Evolutionary conservation across 306 rosid genomes (phyloP).

Genomic region (Sphenostylis stenocarpa): DNA sequence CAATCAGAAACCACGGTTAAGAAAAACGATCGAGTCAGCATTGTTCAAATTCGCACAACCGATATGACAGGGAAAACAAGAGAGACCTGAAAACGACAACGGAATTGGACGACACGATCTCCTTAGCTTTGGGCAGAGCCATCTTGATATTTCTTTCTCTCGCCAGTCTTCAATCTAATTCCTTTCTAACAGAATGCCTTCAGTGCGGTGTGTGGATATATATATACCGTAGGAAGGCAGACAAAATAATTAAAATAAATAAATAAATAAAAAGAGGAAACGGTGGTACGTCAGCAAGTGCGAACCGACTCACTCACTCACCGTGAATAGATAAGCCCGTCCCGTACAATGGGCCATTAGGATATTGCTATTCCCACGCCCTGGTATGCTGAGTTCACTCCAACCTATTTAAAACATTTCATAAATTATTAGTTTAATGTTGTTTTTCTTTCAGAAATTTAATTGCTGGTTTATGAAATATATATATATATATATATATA

Average conservation of each 20-base stretch:
- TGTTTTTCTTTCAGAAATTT: no score
- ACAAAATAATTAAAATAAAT: no score
- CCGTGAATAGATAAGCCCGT: neutral
- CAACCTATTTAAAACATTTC: no score
- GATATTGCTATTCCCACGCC: no score
- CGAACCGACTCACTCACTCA: neutral
- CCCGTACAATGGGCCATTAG: neutral
- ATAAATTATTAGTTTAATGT: no score
- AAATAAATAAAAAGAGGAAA: neutral
- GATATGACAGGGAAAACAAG: neutral
- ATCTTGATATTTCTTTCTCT: conserved; percentile 22
- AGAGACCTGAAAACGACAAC: conserved; percentile 79
- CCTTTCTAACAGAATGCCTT: neutral
- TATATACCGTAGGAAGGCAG: neutral
- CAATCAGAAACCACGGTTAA: neutral
- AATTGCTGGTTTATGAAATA: no score
- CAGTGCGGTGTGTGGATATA: neutral
- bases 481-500: no score
- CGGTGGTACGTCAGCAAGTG: neutral
- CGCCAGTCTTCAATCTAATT: neutral
- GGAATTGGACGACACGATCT: conserved; percentile 65
- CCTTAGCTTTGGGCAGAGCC: conserved; percentile 86
- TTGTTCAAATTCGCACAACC: neutral
- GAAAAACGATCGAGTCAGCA: neutral
- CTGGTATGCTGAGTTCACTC: no score